Conservation (phyloP, 2,329 filamentous ascomycete genomes). For the Alternaria angustiovoidea region DNA sequence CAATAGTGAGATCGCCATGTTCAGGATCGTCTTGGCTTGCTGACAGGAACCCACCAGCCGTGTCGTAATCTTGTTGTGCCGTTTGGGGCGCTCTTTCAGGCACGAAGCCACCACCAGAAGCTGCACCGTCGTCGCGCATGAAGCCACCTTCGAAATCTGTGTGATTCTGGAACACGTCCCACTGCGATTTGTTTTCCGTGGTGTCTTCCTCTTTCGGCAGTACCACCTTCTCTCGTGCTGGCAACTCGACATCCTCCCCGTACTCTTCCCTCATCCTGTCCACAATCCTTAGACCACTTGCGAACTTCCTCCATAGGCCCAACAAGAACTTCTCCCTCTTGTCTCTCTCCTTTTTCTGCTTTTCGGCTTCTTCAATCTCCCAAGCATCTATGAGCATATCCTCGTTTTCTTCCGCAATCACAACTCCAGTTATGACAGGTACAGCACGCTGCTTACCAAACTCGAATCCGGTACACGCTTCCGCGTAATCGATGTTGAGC, state of each 20-base stretch:
- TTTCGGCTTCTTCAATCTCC: conserved; percentile 73
- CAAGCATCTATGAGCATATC: conserved; percentile 79
- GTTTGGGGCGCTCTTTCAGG: conserved; percentile 19
- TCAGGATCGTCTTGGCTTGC: conserved; percentile 49
- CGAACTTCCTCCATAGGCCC: conserved; percentile 82
- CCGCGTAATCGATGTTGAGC: conserved; percentile 85
- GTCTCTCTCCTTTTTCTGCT: conserved; percentile 78
- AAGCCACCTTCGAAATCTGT: conserved; percentile 55
- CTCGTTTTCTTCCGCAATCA: conserved; percentile 83
- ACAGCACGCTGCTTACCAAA: conserved; percentile 95
- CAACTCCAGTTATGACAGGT: conserved; percentile 88
- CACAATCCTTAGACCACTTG: conserved; percentile 84
- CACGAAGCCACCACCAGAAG: conserved; percentile 21
- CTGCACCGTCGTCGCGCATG: conserved; percentile 40
- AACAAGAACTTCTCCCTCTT: conserved; percentile 80
- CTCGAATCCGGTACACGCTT: conserved; percentile 95
- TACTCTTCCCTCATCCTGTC: conserved; percentile 45
- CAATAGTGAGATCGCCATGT: conserved; percentile 42
- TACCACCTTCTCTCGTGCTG: conserved; percentile 67
- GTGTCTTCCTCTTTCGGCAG: conserved; percentile 60
- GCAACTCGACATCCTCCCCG: conserved; percentile 57
- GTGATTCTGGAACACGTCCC: conserved; percentile 40
- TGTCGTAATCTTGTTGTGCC: conserved; percentile 33
- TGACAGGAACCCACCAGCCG: conserved; percentile 47
- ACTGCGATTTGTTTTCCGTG: conserved; percentile 60